These are phyloP conservation scores for Coemansia javaensis DNA, from an alignment of 192 early-diverging fungal genomes.

Conservation along the genomic window DNA sequence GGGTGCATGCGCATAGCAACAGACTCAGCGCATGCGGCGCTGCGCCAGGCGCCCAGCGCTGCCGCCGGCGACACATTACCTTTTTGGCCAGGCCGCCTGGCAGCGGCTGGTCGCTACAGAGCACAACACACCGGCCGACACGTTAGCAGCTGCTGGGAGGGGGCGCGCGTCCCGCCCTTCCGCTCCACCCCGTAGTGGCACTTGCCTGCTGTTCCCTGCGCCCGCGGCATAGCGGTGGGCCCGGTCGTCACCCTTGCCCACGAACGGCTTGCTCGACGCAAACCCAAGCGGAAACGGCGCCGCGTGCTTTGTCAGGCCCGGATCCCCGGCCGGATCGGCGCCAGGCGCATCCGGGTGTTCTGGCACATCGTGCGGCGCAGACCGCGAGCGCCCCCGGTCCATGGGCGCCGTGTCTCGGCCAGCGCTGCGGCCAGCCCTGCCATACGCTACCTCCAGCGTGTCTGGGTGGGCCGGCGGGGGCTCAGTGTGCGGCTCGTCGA, in stretches of 20 bases:
- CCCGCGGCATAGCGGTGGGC: slow-evolving; percentile 1
- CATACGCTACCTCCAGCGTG: too few relatives aligned
- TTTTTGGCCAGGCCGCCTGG: not conserved
- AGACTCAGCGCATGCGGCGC: too few relatives aligned
- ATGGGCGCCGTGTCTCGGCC: too few relatives aligned
- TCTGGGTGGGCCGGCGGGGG: too few relatives aligned
- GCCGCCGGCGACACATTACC: slow-evolving; percentile 1
- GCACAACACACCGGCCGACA: not conserved
- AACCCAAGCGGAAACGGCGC: slow-evolving; percentile 31
- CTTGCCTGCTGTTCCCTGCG: slow-evolving; percentile 3
- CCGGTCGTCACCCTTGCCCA: slow-evolving; percentile 28
- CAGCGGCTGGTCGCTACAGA: not conserved
- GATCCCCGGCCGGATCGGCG: not conserved
- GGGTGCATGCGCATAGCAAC: not conserved
- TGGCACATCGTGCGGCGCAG: not conserved
- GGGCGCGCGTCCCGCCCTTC: too few relatives aligned
- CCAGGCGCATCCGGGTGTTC: not conserved
- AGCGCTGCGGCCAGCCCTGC: too few relatives aligned
- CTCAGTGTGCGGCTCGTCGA: too few relatives aligned
- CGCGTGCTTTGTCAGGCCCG: not conserved
- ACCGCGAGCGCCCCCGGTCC: too few relatives aligned
- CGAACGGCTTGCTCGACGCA: slow-evolving; percentile 43
- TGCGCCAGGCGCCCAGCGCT: too few relatives aligned
- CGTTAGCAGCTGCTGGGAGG: too few relatives aligned
- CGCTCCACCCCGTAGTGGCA: not conserved